A percentile compares a stretch with the other conserved stretches of the same genome.
phyloP scores from a whole-genome alignment of 2,329 filamentous ascomycete species.

The Paraphoma chrysanthemicola region DNA sequence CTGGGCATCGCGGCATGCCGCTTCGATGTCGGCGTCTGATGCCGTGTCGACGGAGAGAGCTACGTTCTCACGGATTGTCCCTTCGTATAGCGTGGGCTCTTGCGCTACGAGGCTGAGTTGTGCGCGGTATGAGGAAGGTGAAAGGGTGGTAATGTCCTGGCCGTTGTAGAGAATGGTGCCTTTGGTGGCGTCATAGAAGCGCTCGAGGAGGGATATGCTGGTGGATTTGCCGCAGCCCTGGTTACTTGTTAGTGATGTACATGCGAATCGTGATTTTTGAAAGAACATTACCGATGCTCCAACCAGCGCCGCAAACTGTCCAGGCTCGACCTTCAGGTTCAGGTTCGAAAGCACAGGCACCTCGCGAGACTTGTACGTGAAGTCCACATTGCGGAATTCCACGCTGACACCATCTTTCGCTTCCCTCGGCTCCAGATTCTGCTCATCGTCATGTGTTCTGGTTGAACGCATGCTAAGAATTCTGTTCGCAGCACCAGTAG shows the following conservation, averaged over 20 bases:
- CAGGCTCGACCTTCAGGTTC: slow-evolving; percentile 57
- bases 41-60: slow-evolving; percentile 40
- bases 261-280: neutral
- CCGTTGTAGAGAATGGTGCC: slow-evolving; percentile 67
- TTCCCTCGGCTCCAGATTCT: slow-evolving; percentile 15
- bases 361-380: slow-evolving; percentile 87
- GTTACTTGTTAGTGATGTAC: neutral
- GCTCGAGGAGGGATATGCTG: slow-evolving; percentile 66
- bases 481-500: slow-evolving; percentile 45
- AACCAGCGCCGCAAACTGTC: slow-evolving; percentile 74
- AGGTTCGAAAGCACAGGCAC: slow-evolving; percentile 67
- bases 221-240: slow-evolving; percentile 73
- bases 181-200: slow-evolving; percentile 72
- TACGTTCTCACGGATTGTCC: slow-evolving; percentile 51
- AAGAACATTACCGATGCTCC: slow-evolving; percentile 62
- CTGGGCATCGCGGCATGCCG: slow-evolving; percentile 44
- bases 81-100: slow-evolving; percentile 56
- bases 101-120: slow-evolving; percentile 55
- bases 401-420: slow-evolving; percentile 53
- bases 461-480: slow-evolving; percentile 44
- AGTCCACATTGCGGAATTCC: slow-evolving; percentile 92
- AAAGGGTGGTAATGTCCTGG: slow-evolving; percentile 44
- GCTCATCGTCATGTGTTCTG: slow-evolving; percentile 7
- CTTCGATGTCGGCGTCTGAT: slow-evolving; percentile 36
- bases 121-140: slow-evolving; percentile 49